phyloP scores from a whole-genome alignment of 352 stramenopile genomes.

The Aphanomyces invadans region DNA sequence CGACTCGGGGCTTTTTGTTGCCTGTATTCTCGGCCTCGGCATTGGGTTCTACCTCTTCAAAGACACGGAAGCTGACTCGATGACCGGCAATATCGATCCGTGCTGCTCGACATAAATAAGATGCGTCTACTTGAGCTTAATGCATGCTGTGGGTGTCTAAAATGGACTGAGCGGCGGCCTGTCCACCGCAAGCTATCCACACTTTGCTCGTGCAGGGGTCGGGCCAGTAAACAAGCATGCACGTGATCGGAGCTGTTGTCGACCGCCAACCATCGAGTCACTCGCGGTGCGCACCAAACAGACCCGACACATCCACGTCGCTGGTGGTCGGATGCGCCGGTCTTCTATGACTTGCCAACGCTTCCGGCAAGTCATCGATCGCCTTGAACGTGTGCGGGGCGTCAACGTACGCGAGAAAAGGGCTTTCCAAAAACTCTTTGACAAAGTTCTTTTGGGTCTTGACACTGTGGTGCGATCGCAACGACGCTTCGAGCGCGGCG shows the following conservation, averaged over 20 bases:
- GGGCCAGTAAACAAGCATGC: too few species aligned
- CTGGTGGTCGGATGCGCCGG: neutral
- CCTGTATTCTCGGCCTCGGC: constrained; percentile 60
- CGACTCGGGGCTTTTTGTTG: constrained; percentile 73
- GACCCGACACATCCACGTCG: neutral
- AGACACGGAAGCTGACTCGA: constrained; percentile 60
- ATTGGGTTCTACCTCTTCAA: constrained; percentile 76
- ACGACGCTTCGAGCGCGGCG: constrained; percentile 39
- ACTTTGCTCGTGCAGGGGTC: too few species aligned
- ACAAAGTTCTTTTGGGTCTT: constrained; percentile 80
- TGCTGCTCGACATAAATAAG: constrained; percentile 63
- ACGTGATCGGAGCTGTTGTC: too few species aligned
- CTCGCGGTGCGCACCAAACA: neutral
- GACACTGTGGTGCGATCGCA: constrained; percentile 66
- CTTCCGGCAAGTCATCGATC: constrained; percentile 60
- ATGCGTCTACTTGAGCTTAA: too few species aligned
- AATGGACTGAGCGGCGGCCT: too few species aligned
- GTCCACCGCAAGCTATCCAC: too few species aligned
- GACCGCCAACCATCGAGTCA: neutral
- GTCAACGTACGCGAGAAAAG: constrained; percentile 38
- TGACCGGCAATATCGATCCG: constrained; percentile 62
- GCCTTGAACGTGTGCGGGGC: constrained; percentile 36
- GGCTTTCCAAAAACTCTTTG: constrained; percentile 67
- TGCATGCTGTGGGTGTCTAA: too few species aligned
- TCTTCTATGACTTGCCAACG: constrained; percentile 32